phyloP scores from a whole-genome alignment of 768 basidiomycete genomes.

The Xerocomellus amylosporus region DNA sequence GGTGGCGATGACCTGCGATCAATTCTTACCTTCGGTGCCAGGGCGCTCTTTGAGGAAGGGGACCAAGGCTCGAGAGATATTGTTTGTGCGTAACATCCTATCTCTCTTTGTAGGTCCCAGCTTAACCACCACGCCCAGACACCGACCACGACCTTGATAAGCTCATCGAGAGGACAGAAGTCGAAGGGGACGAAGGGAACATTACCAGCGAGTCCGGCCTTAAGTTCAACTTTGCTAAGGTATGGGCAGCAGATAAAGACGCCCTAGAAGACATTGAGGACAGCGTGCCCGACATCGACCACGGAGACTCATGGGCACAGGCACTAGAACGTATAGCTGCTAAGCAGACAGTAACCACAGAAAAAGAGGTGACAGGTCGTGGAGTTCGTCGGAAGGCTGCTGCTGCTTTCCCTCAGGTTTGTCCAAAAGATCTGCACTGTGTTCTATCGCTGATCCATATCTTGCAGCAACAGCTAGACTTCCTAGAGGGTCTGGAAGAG shows the following conservation, averaged over 20 bases:
- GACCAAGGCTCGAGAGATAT: conserved; percentile 60
- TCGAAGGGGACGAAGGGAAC: conserved; percentile 58
- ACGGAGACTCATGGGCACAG: conserved; percentile 79
- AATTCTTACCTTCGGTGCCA: conserved; percentile 86
- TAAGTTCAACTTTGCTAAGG: conserved; percentile 84
- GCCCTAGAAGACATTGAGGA: conserved; percentile 65
- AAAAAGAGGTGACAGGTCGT: conserved; percentile 61
- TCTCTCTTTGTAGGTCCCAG: neutral
- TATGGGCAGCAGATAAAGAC: conserved; percentile 84
- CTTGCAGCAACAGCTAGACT: conserved; percentile 31
- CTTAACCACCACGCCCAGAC: conserved; percentile 41
- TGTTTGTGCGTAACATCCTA: conserved; percentile 46
- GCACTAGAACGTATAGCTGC: conserved; percentile 53
- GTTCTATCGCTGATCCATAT: conserved; percentile 1
- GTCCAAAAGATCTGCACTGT: neutral
- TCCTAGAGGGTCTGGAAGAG: conserved; percentile 36
- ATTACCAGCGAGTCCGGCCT: conserved; percentile 49
- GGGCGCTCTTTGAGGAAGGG: conserved; percentile 74
- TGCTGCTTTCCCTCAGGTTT: conserved; percentile 41
- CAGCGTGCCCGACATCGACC: conserved; percentile 42
- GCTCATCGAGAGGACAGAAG: conserved; percentile 82
- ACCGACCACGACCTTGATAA: conserved; percentile 80
- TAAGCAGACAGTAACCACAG: conserved; percentile 40
- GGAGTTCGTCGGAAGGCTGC: conserved; percentile 74
- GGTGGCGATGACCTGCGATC: conserved; percentile 79